phyloP scores from a whole-genome alignment of 192 early-diverging fungal species.

The Pilobolus umbonatus region DNA sequence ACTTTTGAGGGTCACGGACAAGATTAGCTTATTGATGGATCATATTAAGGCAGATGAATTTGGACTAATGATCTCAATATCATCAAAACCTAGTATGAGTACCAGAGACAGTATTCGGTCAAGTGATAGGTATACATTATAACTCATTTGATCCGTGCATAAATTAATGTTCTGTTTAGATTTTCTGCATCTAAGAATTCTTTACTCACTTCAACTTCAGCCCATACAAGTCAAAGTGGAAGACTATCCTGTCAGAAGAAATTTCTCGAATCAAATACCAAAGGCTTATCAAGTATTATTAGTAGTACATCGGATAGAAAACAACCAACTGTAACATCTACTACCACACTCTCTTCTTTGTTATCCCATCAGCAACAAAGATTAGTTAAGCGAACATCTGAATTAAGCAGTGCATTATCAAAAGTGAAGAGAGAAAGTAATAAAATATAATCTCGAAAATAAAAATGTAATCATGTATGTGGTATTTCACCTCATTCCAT shows the following conservation, averaged over 20 bases:
- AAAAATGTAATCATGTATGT: not conserved
- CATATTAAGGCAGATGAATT: conserved; percentile 15
- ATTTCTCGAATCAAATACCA: too few species aligned
- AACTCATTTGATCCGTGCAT: too few species aligned
- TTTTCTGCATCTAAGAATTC: too few species aligned
- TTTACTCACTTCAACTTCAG: too few species aligned
- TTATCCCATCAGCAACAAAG: conserved; percentile 31
- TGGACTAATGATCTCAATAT: conserved; percentile 3
- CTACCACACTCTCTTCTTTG: conserved; percentile 25
- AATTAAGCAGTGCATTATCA: conserved; percentile 17
- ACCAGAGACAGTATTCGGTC: too few species aligned
- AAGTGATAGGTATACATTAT: too few species aligned
- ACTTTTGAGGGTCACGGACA: conserved; percentile 35
- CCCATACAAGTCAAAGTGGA: too few species aligned
- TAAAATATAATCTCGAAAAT: not conserved
- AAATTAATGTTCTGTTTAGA: too few species aligned
- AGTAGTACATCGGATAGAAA: conserved; percentile 15
- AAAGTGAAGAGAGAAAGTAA: not conserved
- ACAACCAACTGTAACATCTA: conserved; percentile 22
- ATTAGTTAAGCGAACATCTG: conserved; percentile 27
- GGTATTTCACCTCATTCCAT: too few species aligned
- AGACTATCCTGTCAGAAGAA: too few species aligned
- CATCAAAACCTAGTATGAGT: not conserved
- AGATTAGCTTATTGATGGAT: conserved; percentile 34
- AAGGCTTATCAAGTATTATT: not conserved